These are phyloP conservation scores for Aphanocladium album DNA, from an alignment of 2,329 filamentous ascomycete species.

Conservation along the genomic window DNA sequence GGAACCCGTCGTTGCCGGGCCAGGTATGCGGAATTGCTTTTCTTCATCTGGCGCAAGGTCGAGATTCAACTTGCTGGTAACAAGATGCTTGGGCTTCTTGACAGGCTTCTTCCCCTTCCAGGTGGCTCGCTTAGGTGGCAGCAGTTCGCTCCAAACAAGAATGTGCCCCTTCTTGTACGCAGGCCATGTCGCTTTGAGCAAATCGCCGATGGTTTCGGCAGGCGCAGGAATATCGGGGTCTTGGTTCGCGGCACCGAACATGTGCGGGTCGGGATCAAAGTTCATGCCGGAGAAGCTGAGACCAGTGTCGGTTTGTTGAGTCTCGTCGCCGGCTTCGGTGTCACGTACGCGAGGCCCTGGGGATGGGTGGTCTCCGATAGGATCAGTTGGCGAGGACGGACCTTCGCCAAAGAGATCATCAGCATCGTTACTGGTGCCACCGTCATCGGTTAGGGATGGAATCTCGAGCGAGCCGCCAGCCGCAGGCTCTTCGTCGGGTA, in stretches of 20 bases:
- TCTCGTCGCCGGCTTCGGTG: conserved; percentile 31
- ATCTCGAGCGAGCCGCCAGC: conserved; percentile 40
- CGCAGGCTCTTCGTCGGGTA: conserved; percentile 66
- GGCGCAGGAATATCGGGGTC: conserved; percentile 62
- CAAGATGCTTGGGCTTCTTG: conserved; percentile 75
- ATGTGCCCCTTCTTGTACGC: conserved; percentile 70
- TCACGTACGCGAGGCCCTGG: conserved; percentile 40
- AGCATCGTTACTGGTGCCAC: conserved; percentile 53
- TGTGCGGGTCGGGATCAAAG: conserved; percentile 42
- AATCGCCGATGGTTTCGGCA: conserved; percentile 67
- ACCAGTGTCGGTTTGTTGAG: conserved; percentile 26
- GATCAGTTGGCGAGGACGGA: conserved; percentile 44
- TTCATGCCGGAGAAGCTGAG: conserved; percentile 40
- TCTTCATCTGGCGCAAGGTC: conserved; percentile 85
- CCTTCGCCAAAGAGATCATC: conserved; percentile 68
- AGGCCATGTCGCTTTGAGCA: conserved; percentile 76
- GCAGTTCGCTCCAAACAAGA: conserved; percentile 74
- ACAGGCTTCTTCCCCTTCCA: conserved; percentile 73
- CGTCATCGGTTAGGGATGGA: conserved; percentile 55
- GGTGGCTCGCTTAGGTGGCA: conserved; percentile 73
- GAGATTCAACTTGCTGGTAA: conserved; percentile 81
- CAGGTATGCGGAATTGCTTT: conserved; percentile 73
- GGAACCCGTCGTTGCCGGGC: conserved; percentile 45
- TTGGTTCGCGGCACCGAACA: conserved; percentile 46
- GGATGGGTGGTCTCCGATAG: conserved; percentile 37